These are phyloP conservation scores for Colletotrichum tamarilloi DNA, from an alignment of 2,329 filamentous ascomycete genomes.

Conservation along the genomic window DNA sequence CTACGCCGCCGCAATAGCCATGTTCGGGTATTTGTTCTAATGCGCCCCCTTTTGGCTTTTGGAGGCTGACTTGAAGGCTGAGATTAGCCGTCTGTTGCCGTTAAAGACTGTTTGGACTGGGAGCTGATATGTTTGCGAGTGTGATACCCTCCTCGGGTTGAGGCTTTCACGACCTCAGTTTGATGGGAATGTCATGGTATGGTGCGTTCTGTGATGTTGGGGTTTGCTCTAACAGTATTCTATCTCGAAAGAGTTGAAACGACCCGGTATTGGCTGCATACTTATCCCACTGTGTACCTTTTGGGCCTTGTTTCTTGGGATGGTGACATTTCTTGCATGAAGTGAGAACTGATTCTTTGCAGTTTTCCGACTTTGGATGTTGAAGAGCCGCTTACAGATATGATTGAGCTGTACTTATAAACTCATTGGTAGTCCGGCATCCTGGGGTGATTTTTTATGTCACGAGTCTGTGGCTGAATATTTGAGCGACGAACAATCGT, in stretches of 20 bases:
- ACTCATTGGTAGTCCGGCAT: too few species aligned
- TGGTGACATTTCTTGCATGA: too few species aligned
- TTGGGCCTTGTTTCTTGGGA: too few species aligned
- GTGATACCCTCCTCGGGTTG: not conserved
- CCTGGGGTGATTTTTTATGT: too few species aligned
- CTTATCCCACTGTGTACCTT: too few species aligned
- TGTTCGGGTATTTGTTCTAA: not conserved
- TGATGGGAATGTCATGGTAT: not conserved
- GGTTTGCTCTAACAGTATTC: not conserved
- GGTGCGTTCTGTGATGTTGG: not conserved
- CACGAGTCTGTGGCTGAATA: too few species aligned
- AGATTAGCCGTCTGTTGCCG: not conserved
- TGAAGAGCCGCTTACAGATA: too few species aligned
- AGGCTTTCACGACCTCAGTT: not conserved
- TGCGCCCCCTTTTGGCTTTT: not conserved
- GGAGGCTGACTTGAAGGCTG: not conserved
- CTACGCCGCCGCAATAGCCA: not conserved
- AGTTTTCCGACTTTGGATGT: too few species aligned
- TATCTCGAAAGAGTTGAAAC: not conserved
- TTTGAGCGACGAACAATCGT: too few species aligned
- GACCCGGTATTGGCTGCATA: not conserved
- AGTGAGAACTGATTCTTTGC: too few species aligned
- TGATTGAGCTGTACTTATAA: too few species aligned
- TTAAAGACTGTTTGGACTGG: not conserved
- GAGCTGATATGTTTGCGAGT: not conserved